These are phyloP conservation scores for Candida wancherniae DNA, from an alignment of 805 yeast species.

Conservation along the genomic window DNA sequence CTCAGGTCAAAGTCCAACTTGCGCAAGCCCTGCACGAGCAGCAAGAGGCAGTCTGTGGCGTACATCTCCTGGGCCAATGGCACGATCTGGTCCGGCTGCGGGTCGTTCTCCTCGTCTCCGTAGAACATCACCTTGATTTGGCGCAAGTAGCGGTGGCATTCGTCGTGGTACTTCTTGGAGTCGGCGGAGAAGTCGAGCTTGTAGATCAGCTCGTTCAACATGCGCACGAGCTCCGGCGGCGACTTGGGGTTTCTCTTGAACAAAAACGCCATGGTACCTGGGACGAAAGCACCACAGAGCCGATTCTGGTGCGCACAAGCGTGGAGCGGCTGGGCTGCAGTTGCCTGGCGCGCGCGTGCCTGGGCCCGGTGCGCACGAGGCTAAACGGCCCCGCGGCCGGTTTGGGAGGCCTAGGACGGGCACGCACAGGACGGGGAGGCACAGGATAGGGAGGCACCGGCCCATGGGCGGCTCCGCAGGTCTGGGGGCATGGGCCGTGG, in stretches of 20 bases:
- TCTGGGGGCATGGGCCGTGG: no score
- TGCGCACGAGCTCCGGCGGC: slow-evolving; percentile 76
- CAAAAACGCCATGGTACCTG: slow-evolving; percentile 67
- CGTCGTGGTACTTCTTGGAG: slow-evolving; percentile 59
- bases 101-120: slow-evolving; percentile 63
- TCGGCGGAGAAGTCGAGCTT: slow-evolving; percentile 51
- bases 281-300: background rate
- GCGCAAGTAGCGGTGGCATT: slow-evolving; percentile 56
- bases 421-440: no score
- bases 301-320: no score
- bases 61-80: slow-evolving; percentile 77
- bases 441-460: no score
- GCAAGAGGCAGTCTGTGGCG: slow-evolving; percentile 60
- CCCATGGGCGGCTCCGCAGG: no score
- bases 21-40: slow-evolving; percentile 54
- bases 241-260: slow-evolving; percentile 89
- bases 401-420: no score
- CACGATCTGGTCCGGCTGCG: slow-evolving; percentile 69
- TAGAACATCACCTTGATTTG: slow-evolving; percentile 63
- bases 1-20: slow-evolving; percentile 84
- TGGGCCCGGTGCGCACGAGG: no score
- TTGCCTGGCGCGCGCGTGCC: no score
- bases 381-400: no score
- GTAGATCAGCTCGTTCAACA: slow-evolving; percentile 65
- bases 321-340: no score